Evolutionary conservation across 75 land plant species (phyloP), one percentile per base, ranked within the genome.

Genomic region (Chamaecyparis obtusa): DNA sequence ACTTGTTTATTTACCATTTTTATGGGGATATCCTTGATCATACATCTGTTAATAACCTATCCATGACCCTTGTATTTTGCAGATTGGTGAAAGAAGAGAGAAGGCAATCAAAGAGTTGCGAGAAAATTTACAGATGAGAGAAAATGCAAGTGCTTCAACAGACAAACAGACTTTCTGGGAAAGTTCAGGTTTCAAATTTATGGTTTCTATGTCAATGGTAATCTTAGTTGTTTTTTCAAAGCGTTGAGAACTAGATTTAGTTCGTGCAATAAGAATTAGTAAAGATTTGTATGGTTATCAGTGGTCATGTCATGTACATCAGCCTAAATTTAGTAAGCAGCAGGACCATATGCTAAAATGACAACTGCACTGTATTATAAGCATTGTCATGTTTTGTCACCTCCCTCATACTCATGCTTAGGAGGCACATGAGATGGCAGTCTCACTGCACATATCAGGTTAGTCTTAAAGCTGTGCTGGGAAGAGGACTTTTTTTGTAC

Each of bases 21-120:
- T 27, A 64, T 64, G 9, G 69, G 69, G 69, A 64, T 64, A 7
- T 64, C 3, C 69, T 24, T 64, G 27, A 27, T 64, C n/a, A 0
- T 24, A 64, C 2, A 44, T 32, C 24, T 54, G 24, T 82, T 49
- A 36, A 43, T 36, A 85, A 87, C n/a, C n/a, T 1, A 86, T 51
- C 39, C n/a, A 35, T 55, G 56, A 35, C 64, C 55, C 9, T 46
- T 49, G 27, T 21, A 85, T 84, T 44, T 30, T 51, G 48, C 91
- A 95, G 97, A 88, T 94, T 92, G 95, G 91, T 32, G 97, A 95
- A 87, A 91, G 88, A 85, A 91, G 93, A 80, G 95, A 95, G 86
- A 94, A 92, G 67, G 93, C 92, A 17, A 19, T 95, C 30, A 92
- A 94, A 79, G 95, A 95, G 87, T 88, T 95, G 9, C 91, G 83